Evolutionary conservation across 164 flowering plant species (phyloP).

Genomic region (Sedum album): DNA sequence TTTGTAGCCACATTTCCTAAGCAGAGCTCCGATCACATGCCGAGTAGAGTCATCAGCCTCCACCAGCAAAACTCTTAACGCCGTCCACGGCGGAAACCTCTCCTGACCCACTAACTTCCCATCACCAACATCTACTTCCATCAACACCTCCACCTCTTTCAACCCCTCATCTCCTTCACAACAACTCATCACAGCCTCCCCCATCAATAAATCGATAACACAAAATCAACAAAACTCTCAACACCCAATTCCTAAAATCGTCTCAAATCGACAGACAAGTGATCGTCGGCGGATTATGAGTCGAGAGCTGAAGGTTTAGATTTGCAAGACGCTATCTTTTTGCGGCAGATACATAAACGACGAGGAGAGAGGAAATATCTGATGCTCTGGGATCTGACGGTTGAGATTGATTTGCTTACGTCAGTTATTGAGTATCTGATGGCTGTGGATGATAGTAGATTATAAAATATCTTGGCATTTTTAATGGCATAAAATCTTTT

Average conservation of each 20-base stretch:
- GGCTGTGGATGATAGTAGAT: slow-evolving; percentile 1
- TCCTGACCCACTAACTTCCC: slow-evolving; percentile 47
- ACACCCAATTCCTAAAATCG: not conserved
- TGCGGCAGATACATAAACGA: not conserved
- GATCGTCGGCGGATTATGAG: not conserved
- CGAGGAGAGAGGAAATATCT: slow-evolving; percentile 13
- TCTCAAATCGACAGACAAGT: not conserved
- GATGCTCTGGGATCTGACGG: slow-evolving; percentile 16
- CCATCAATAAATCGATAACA: slow-evolving; percentile 2
- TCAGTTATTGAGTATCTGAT: slow-evolving; percentile 4
- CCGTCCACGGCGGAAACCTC: slow-evolving; percentile 46
- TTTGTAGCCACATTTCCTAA: slow-evolving; percentile 69
- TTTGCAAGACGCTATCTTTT: not conserved
- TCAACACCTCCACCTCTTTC: slow-evolving; percentile 9
- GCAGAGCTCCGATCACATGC: slow-evolving; percentile 69
- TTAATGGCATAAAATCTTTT: not conserved
- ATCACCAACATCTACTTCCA: slow-evolving; percentile 6
- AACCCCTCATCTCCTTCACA: slow-evolving; percentile 13
- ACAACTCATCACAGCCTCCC: slow-evolving; percentile 14
- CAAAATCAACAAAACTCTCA: not conserved
- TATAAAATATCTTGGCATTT: slow-evolving; percentile 16
- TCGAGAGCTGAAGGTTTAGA: not conserved
- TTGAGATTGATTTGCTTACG: not conserved
- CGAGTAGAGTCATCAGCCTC: slow-evolving; percentile 79
- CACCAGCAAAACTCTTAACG: slow-evolving; percentile 56